Base-by-base conservation (phyloP, 768 basidiomycete species). In the Tephrocybe sp. region DNA sequence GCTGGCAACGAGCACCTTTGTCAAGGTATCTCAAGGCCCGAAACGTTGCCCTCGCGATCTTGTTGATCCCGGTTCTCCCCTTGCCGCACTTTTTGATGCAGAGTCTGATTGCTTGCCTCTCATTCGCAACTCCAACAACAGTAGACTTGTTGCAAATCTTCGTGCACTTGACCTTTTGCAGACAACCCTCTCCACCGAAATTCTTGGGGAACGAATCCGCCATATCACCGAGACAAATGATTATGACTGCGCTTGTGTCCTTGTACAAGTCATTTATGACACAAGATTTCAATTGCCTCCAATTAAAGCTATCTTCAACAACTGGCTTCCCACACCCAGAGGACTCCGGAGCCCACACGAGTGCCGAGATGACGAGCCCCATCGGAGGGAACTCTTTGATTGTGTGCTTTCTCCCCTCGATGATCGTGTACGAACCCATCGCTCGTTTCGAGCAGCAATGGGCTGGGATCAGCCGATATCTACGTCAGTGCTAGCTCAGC, bases 391-490 rank as follows among this genome's bases (percentile, higher is more conserved):
- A 32, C 63, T 79, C 2, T 77, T 74, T 47, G 72, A 78, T 46
- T 53, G 64, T 27, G 73, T 78, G 2, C 55, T 78, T 26, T 53
- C 64, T 1, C 55, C 67, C 1, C 58, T 77, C 37, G 64, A 67
- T 22, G 27, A 52, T 6, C 19, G 35, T 15, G 44, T 67, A 11
- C 49, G 37, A 6, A 44, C 72, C 13, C 63, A 68, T 1, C 34
- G 56, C 5, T 62, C 68, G 0, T 53, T 78, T 22, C 64, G 58
- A 9, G 44, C 40, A 1, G 60, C 61, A 2, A 60, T 79, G 25
- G 64, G 67, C 1, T 80, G 79, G 78, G 62, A 73, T 47, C 44
- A 66, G 25, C 66, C 66, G 0, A 40, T 78, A 26, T 37, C 68
- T 0, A 49, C 67, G 13, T 40, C 49, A 2, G 52, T 71, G 9